Evolutionary conservation across 2,329 filamentous ascomycete species (phyloP), one percentile per base, ranked within the genome.

Genomic region (Fusarium burgessii): DNA sequence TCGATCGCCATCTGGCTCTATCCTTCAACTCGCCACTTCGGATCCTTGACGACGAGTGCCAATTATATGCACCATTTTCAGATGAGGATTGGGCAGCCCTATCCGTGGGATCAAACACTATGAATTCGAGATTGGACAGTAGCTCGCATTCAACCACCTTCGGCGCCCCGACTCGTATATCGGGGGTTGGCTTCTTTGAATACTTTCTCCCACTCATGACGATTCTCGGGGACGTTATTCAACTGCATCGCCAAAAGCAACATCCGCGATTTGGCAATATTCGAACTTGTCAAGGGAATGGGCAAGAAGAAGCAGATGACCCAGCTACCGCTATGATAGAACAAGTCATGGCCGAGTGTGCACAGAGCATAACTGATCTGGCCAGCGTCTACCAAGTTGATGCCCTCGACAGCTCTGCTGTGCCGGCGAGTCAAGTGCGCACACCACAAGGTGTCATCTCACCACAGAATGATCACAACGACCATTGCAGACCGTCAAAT

Each of bases 191-290:
- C 11, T 57, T 50, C 18, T 57, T 57, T 8, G 43, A 57, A 14
- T 57, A 57, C 18, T 57, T 57, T 23, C 43, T 57, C 0, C 54
- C 54, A 7, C 42, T 57, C 3, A 57, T 57, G 54, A 57, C 54
- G 9, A 57, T 57, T 8, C 32, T 57, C 14, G 54, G 54, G 0
- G 54, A 57, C n/a, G 54, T 57, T 1, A 35, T 57, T 13, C 54
- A 57, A 15, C 25, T 57, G 6, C 54, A 57, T 2, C 20, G 54
- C 7, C 54, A 51, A 1, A 57, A 51, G 10, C 29, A 10, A 1
- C 54, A 57, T 23, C 54, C 54, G 12, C 27, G 54, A 10, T 57
- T 57, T 32, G 54, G 54, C 15, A 51, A 15, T 32, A 23, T 57
- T 14, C 43, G 43, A 23, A n/a, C 42, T 1, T 20, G 12, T 18